phyloP scores from a whole-genome alignment of 257 asterid genomes.

The Solanum appendiculatum region DNA sequence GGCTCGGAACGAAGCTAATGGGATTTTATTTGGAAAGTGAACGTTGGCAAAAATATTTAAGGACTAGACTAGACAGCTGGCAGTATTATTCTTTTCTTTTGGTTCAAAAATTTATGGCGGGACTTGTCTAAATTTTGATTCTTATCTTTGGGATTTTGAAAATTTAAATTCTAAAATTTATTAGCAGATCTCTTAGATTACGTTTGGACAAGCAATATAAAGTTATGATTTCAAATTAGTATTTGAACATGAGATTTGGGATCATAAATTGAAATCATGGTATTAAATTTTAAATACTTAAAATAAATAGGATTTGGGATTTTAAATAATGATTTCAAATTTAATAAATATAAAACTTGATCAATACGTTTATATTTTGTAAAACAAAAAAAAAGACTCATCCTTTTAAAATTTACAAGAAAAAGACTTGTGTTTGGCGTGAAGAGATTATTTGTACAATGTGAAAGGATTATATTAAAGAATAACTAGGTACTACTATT shows the following conservation, averaged over 20 bases:
- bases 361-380: background rate
- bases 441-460: background rate
- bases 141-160: background rate
- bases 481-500: too few relatives aligned
- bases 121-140: background rate
- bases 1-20: slow-evolving; percentile 22
- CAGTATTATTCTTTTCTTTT: background rate
- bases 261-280: too few relatives aligned
- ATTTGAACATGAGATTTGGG: too few relatives aligned
- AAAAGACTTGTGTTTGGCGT: background rate
- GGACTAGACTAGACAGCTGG: background rate
- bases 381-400: too few relatives aligned
- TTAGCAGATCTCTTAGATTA: background rate
- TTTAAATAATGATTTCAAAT: too few relatives aligned
- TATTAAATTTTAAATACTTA: too few relatives aligned
- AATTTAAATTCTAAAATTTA: too few relatives aligned
- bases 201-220: too few relatives aligned
- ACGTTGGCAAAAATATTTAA: background rate
- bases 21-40: background rate
- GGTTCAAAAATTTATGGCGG: background rate
- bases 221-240: background rate
- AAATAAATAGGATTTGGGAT: too few relatives aligned
- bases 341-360: too few relatives aligned
- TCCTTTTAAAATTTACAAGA: too few relatives aligned
- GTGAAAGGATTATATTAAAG: background rate